Evolutionary conservation across 805 yeast genomes (phyloP), one percentile per base, ranked within the genome.

Genomic region (Lipomyces chichibuensis): DNA sequence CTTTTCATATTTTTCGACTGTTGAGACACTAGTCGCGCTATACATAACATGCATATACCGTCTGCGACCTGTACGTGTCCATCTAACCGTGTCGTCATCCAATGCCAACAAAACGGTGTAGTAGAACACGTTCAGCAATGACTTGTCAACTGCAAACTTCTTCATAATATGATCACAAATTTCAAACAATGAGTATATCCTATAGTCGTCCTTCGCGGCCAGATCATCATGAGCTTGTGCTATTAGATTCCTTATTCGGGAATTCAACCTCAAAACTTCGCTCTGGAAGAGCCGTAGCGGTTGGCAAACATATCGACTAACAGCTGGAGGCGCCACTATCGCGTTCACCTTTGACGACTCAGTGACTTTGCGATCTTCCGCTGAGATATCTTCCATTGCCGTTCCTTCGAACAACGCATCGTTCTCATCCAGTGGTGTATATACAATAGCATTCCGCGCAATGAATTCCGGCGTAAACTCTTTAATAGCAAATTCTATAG

Each of bases 61-160:
- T 9, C 39, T 53, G 25, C 62, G 52, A 6, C 58, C 43, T 14
- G 64, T 43, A n/a, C 39, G 46, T 14, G 52, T 56, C 72, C 72
- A 69, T 11, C 70, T 59, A 5, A 59, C 35, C 1, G 57, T 35
- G 23, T 66, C 72, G 20, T 59, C 25, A 3, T 35, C 25, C 6
- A 69, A 54, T 51, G 57, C 20, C 32, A 64, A 7, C 32, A 67
- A 66, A 9, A 65, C 66, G 7, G 70, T 68, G 58, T 29, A 61
- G 49, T 66, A 64, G 27, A 66, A 59, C 52, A 37, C 49, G 54
- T 64, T 64, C 20, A 43, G 14, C 55, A 57, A 25, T 2, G 46
- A n/a, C 7, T 37, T 29, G 13, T 20, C 37, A 2, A 39, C 55
- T 14, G 32, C 11, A 25, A 51, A 8, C 6, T 29, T 14, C 5